phyloP scores from a whole-genome alignment of 345 rosid species.

The Eucalyptus erythrocorys region DNA sequence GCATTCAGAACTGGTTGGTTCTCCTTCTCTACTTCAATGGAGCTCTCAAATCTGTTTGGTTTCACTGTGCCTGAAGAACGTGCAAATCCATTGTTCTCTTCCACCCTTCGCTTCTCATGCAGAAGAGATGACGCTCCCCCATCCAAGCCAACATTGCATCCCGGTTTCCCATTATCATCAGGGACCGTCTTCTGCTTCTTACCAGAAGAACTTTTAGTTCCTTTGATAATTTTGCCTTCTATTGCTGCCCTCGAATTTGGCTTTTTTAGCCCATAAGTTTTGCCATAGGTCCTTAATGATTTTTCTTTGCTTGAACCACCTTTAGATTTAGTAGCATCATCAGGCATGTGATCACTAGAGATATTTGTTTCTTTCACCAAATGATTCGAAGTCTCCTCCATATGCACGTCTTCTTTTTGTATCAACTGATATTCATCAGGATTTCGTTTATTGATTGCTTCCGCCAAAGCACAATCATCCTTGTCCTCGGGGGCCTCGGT shows the following conservation, averaged over 20 bases:
- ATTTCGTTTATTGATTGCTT: constrained; percentile 4
- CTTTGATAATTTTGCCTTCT: background rate
- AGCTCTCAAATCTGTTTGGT: background rate
- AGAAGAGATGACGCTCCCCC: background rate
- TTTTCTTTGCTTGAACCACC: background rate
- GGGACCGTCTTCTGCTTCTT: background rate
- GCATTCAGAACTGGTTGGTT: constrained; percentile 12
- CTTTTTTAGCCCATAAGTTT: background rate
- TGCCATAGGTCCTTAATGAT: background rate
- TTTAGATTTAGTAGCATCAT: background rate
- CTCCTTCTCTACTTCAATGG: constrained; percentile 16
- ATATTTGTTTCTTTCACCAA: background rate
- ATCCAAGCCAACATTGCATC: background rate
- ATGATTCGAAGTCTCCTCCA: background rate
- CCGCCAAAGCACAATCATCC: constrained; percentile 7
- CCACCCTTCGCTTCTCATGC: background rate
- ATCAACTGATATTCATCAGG: background rate
- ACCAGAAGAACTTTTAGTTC: background rate
- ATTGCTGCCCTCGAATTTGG: background rate
- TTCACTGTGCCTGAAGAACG: background rate
- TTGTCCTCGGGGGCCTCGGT: constrained; percentile 46
- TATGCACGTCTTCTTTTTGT: constrained; percentile 2
- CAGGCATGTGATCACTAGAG: background rate
- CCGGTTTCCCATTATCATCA: background rate
- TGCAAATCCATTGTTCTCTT: background rate